Evolutionary conservation across 345 rosid species (phyloP), one percentile per base, ranked within the genome.

Genomic region (Alliaria petiolata): DNA sequence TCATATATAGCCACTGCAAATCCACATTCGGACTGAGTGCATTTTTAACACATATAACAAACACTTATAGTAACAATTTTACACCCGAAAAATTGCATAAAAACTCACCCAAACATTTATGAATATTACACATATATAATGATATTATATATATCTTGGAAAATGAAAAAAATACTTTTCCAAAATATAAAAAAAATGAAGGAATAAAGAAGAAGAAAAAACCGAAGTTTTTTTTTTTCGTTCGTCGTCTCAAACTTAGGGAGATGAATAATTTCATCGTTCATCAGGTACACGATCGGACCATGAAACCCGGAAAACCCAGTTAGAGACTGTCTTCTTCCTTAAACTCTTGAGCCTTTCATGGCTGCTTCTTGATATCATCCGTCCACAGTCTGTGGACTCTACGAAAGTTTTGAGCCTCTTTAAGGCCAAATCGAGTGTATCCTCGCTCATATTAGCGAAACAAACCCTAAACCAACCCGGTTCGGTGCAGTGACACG

Each of bases 271-370:
- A 8, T 2, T 55, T 81, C 72, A 72, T 66, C 95, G 85, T 67
- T 86, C 87, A 40, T 83, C 87, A 35, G 81, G 84, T 52, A 80
- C 80, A 59, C 84, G 85, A 26, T 85, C 88, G 51, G 81, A 80
- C 69, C 84, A 86, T 76, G 88, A 86, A 61, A 86, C 87, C 82
- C 95, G 88, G 82, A 86, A 85, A 86, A 86, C 85, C 95, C 95
- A 89, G 52, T 77, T 83, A 61, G 80, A 59, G 71, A 82, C 83
- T 22, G 79, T 69, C 77, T 63, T 89, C 71, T 66, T 83, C 80
- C 88, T 83, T 53, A 79, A 71, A 67, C 67, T 83, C 69, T 82
- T 85, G 69, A 80, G 62, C 34, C 72, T 79, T 54, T 85, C 83
- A 46, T 83, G 87, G 66, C 67, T 76, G 52, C 77, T 85, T 70